Base-by-base conservation (phyloP, 176 grass and related monocot species). In the Hsuehochloa calcarea region DNA sequence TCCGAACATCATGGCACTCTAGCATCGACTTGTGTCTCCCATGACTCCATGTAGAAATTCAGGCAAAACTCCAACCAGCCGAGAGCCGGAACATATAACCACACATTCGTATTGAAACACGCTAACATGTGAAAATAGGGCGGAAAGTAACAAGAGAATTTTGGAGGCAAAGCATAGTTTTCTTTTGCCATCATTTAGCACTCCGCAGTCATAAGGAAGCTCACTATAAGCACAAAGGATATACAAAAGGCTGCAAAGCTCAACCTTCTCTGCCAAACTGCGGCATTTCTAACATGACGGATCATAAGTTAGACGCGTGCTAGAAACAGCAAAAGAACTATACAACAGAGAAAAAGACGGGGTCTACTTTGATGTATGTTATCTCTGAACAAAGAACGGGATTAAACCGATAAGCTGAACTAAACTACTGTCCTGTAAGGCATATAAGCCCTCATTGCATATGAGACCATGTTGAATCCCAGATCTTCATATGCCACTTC, bases 341-440 rank as follows among this genome's bases (percentile, higher is more conserved):
- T 97, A 97, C 94, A 97, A 65, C 77, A 63, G 23, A 45, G 54
- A 83, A 23, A 81, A 84, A 59, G 78, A 85, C 71, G 29, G 86
- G 81, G 85, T 84, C 87, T 97, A 94, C 65, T 94, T 84, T 84
- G 77, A 79, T 83, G 75, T 88, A 82, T 84, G 79, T 68, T 72
- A 88, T 84, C 85, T 89, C 82, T 86, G 82, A 90, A 77, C 86
- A 94, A 97, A 81, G 80, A 97, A 97, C 76, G 81, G 34, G 58
- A 80, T 80, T 88, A 90, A 84, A 94, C 81, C 26, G 65, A 89
- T 92, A 90, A 77, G n/a, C 73, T 79, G 66, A 86, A 87, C 72
- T 79, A 67, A 82, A 87, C 85, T 84, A 87, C 71, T 79, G 20
- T 67, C 77, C 58, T 66, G 41, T 66, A 89, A 84, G 62, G 51